Conservation (phyloP, 306 rosid species). For the Ziziphus jujuba region DNA sequence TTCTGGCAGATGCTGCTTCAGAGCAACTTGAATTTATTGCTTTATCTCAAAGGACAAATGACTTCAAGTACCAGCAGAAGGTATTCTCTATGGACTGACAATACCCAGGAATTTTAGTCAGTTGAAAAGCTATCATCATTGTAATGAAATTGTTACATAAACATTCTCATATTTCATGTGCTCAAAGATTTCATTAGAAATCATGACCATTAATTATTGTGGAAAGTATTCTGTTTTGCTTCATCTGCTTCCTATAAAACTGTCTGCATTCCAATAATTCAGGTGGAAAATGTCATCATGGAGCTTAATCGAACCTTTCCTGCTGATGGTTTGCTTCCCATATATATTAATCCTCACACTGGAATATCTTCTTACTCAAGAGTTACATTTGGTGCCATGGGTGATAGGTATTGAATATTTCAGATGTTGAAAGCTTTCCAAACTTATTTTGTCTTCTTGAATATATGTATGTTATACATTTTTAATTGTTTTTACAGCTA, state of each 20-base stretch:
- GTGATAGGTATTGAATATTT: slow-evolving; percentile 54
- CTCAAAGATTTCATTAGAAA: background rate
- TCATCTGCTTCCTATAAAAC: background rate
- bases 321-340: slow-evolving; percentile 75
- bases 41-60: slow-evolving; percentile 28
- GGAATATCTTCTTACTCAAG: slow-evolving; percentile 53
- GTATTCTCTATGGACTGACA: background rate
- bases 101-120: background rate
- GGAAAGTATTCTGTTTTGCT: background rate
- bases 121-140: background rate
- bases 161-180: background rate
- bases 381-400: slow-evolving; percentile 79
- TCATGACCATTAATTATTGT: background rate
- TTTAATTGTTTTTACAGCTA: too few relatives aligned
- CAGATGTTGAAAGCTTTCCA: background rate
- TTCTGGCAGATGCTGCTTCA: slow-evolving; percentile 31
- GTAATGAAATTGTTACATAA: background rate
- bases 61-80: slow-evolving; percentile 34
- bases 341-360: slow-evolving; percentile 61
- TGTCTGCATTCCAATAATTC: slow-evolving; percentile 29
- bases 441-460: too few relatives aligned
- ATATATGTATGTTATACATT: too few relatives aligned
- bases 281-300: slow-evolving; percentile 63
- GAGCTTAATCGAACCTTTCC: slow-evolving; percentile 53
- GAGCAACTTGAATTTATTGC: slow-evolving; percentile 35